Conservation (phyloP, 768 basidiomycete species). For the Mycena olivaceomarginata region DNA sequence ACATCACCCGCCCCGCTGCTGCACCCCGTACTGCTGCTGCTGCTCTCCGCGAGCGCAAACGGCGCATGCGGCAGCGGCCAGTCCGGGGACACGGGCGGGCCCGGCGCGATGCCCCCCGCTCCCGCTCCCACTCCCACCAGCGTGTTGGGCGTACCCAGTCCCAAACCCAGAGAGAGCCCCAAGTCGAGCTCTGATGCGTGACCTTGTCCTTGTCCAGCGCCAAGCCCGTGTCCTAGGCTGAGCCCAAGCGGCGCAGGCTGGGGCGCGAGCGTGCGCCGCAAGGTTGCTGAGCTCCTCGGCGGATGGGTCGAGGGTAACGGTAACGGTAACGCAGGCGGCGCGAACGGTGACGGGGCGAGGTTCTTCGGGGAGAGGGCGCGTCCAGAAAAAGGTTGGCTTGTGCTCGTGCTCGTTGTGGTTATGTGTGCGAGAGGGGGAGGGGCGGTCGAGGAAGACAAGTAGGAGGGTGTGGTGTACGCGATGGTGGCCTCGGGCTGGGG, state of each 20-base stretch:
- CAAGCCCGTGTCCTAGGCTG: too few species aligned
- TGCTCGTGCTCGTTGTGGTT: too few species aligned
- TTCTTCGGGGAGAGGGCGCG: constrained; percentile 41
- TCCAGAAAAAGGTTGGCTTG: not conserved
- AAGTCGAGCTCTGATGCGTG: not conserved
- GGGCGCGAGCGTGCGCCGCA: too few species aligned
- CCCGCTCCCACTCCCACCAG: too few species aligned
- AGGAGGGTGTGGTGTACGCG: too few species aligned
- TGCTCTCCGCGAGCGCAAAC: constrained; percentile 14
- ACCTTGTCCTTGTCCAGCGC: not conserved
- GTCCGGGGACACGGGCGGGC: constrained; percentile 38
- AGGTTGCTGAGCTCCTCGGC: too few species aligned
- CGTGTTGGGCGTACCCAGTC: not conserved
- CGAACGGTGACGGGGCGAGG: constrained; percentile 42
- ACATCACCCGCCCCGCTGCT: too few species aligned
- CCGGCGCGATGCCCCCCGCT: constrained; percentile 18
- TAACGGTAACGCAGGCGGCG: constrained; percentile 8
- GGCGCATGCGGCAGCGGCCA: constrained; percentile 43
- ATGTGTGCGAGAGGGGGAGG: too few species aligned
- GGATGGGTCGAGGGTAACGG: too few species aligned
- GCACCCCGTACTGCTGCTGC: too few species aligned
- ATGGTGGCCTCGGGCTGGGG: too few species aligned
- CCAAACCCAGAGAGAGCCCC: not conserved
- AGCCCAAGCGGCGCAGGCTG: not conserved
- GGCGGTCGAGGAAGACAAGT: not conserved